Conservation (phyloP, 2,329 filamentous ascomycete species). For the Stachybotrys echinatus region DNA sequence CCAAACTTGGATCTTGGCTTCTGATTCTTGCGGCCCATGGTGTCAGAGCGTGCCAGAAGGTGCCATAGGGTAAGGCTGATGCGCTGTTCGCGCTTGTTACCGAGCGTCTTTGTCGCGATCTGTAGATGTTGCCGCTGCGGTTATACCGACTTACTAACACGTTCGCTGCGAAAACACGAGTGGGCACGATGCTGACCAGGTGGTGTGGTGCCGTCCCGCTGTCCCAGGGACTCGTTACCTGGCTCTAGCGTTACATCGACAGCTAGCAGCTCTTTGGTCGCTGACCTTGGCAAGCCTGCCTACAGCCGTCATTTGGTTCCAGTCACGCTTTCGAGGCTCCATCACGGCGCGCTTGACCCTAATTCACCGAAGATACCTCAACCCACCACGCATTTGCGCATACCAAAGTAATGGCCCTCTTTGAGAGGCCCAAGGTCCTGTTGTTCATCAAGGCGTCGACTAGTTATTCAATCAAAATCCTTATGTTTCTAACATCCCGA, state of each 20-base stretch:
- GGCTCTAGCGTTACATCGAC: not conserved
- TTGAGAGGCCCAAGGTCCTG: too few relatives aligned
- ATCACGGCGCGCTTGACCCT: not conserved
- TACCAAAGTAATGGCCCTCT: too few relatives aligned
- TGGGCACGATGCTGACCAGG: not conserved
- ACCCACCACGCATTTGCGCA: not conserved
- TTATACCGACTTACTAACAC: not conserved
- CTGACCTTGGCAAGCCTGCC: too few relatives aligned
- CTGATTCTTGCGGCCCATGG: not conserved
- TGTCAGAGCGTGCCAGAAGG: not conserved
- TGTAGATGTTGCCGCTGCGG: not conserved
- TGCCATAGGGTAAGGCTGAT: not conserved
- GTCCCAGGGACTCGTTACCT: not conserved
- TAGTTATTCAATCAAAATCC: too few relatives aligned
- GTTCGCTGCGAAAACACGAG: not conserved
- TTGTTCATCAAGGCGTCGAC: too few relatives aligned
- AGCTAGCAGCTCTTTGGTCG: not conserved
- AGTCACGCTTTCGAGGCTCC: not conserved
- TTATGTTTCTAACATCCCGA: too few relatives aligned
- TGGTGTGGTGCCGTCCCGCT: not conserved
- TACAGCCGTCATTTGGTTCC: not conserved
- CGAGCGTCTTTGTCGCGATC: not conserved
- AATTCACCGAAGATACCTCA: not conserved
- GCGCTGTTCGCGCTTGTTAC: not conserved
- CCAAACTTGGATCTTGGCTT: not conserved